Conservation (phyloP, 495 filamentous ascomycete species). For the Chaetomium fimeti region DNA sequence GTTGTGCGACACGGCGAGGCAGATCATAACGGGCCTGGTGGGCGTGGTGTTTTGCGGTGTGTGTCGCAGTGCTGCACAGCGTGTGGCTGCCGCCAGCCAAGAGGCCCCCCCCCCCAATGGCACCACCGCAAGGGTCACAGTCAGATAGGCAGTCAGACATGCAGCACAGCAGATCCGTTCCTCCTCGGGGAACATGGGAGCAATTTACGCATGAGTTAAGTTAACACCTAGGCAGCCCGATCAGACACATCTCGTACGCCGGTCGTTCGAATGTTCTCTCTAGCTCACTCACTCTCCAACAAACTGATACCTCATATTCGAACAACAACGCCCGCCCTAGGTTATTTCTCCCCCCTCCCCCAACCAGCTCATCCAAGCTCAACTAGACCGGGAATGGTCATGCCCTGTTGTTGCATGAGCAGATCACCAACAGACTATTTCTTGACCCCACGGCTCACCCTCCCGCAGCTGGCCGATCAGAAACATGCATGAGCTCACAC, state of each 20-base stretch:
- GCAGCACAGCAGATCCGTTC: slow-evolving; percentile 8
- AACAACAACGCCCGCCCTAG: neutral
- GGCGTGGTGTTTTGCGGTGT: slow-evolving; percentile 10
- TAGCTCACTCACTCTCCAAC: too few species aligned
- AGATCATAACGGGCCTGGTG: slow-evolving; percentile 3
- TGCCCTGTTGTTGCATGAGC: neutral
- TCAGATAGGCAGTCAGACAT: slow-evolving; percentile 20
- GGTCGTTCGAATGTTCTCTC: neutral
- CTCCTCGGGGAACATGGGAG: neutral
- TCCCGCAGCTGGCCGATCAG: neutral
- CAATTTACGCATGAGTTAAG: too few species aligned
- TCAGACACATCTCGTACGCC: slow-evolving; percentile 10
- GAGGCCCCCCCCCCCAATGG: slow-evolving; percentile 4
- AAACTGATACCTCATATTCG: neutral
- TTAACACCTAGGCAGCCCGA: neutral
- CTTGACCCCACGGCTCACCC: neutral
- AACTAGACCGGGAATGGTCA: neutral
- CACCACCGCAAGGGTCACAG: slow-evolving; percentile 18
- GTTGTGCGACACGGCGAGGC: slow-evolving; percentile 22
- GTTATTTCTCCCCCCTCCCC: neutral
- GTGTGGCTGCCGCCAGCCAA: slow-evolving; percentile 11
- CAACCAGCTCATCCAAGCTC: neutral
- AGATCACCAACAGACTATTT: slow-evolving; percentile 7
- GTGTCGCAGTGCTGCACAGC: slow-evolving; percentile 6
- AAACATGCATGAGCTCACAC: slow-evolving; percentile 4